phyloP scores from a whole-genome alignment of 2,329 filamentous ascomycete species.

The Apiospora malaysiana region DNA sequence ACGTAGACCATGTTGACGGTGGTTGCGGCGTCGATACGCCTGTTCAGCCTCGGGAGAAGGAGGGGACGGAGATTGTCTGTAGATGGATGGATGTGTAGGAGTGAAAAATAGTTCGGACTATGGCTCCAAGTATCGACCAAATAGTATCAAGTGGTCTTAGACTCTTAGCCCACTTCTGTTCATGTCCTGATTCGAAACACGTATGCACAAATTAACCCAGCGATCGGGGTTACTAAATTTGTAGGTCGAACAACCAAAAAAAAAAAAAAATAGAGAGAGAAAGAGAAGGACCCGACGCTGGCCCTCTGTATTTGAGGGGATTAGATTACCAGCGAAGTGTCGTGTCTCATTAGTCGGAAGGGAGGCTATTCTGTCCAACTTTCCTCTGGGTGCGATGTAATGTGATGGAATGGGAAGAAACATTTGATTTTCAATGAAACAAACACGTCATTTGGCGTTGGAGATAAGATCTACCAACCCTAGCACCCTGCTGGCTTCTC shows the following conservation, averaged over 20 bases:
- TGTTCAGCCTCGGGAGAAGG: background rate
- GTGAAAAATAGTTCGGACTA: background rate
- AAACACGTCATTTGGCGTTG: slow-evolving; percentile 5
- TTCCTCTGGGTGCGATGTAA: background rate
- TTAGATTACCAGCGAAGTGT: background rate
- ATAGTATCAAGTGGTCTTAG: background rate
- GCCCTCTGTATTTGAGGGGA: background rate
- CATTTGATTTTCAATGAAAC: slow-evolving; percentile 14
- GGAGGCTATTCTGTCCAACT: background rate
- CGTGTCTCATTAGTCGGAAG: background rate
- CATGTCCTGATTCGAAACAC: slow-evolving; percentile 12
- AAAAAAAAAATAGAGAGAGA: no score
- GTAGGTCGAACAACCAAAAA: background rate
- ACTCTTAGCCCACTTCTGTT: background rate
- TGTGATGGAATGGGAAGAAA: background rate
- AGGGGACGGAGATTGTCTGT: background rate
- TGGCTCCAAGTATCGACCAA: background rate
- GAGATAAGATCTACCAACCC: slow-evolving; percentile 11
- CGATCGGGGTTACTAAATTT: slow-evolving; percentile 4
- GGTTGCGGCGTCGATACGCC: background rate
- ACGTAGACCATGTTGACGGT: slow-evolving; percentile 84
- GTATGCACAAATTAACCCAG: background rate
- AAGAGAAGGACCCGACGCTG: background rate
- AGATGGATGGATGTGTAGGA: slow-evolving; percentile 2
- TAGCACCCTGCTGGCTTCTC: no score